Percentiles rank a stretch among this genome's conserved stretches.
Evolutionary conservation across 495 filamentous ascomycete species (phyloP).

Genomic region (Daldinia vernicosa): DNA sequence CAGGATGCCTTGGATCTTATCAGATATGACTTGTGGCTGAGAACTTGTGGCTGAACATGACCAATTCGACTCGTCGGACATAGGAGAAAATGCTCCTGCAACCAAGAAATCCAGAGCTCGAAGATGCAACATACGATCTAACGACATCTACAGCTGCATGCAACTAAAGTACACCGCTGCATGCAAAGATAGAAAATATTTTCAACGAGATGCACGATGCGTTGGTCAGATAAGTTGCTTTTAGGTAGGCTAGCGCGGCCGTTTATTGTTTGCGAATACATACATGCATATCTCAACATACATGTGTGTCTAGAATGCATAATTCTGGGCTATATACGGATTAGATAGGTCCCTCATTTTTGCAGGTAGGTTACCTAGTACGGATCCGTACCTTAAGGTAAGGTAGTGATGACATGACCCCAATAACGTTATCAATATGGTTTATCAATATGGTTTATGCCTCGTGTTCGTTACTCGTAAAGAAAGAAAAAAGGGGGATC

Average conservation of each 20-base stretch:
- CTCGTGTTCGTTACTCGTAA: background rate
- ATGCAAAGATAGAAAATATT: slow-evolving; percentile 7
- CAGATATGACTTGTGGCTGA: background rate
- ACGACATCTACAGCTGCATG: slow-evolving; percentile 15
- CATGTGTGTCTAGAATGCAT: too few species aligned
- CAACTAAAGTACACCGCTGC: slow-evolving; percentile 23
- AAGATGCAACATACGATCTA: background rate
- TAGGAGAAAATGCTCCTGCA: slow-evolving; percentile 1
- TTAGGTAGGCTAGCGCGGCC: background rate
- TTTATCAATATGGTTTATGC: background rate
- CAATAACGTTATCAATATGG: too few species aligned
- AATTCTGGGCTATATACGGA: too few species aligned
- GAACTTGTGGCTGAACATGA: background rate
- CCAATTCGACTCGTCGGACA: background rate
- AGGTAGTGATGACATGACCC: too few species aligned
- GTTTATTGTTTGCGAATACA: background rate
- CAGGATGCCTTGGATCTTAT: background rate
- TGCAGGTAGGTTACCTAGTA: too few species aligned
- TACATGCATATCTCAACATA: background rate
- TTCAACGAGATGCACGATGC: slow-evolving; percentile 25
- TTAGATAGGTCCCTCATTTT: too few species aligned
- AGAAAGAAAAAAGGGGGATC: background rate
- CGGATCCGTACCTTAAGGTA: too few species aligned
- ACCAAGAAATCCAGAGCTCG: background rate
- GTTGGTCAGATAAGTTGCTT: slow-evolving; percentile 16